Conservation (phyloP, 225 moss, liverwort and hornwort species). For the Lunularia cruciata region DNA sequence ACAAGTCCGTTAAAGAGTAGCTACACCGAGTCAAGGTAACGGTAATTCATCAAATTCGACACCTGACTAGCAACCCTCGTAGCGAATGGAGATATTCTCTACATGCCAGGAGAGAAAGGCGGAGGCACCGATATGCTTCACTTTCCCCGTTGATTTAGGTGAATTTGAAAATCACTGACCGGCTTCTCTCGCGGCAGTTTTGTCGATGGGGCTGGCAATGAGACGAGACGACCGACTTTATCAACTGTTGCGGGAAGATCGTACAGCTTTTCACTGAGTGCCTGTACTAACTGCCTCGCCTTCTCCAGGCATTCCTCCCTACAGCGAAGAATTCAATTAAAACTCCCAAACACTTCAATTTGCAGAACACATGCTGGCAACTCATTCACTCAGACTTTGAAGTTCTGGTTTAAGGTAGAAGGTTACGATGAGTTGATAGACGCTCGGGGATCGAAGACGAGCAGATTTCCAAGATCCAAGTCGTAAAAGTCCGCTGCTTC, state of each 20-base stretch:
- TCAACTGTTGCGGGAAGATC: constrained; percentile 78
- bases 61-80: background rate
- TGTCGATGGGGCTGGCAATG: constrained; percentile 67
- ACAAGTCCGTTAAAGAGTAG: background rate
- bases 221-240: constrained; percentile 79
- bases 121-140: background rate
- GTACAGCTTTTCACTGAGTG: constrained; percentile 58
- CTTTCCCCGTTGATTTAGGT: background rate
- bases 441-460: constrained; percentile 43
- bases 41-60: background rate
- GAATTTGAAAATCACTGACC: constrained; percentile 34
- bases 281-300: constrained; percentile 75
- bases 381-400: background rate
- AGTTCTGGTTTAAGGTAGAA: background rate
- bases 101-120: background rate
- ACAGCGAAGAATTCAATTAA: background rate
- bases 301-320: constrained; percentile 60
- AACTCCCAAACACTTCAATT: no score
- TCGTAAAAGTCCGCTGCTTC: constrained; percentile 22
- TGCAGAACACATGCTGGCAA: background rate
- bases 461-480: constrained; percentile 48
- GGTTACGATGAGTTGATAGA: constrained; percentile 35
- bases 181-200: constrained; percentile 92
- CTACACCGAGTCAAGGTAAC: background rate
- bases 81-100: background rate